Conservation (phyloP, 257 asterid genomes). For the Solanum lycopersicoides region DNA sequence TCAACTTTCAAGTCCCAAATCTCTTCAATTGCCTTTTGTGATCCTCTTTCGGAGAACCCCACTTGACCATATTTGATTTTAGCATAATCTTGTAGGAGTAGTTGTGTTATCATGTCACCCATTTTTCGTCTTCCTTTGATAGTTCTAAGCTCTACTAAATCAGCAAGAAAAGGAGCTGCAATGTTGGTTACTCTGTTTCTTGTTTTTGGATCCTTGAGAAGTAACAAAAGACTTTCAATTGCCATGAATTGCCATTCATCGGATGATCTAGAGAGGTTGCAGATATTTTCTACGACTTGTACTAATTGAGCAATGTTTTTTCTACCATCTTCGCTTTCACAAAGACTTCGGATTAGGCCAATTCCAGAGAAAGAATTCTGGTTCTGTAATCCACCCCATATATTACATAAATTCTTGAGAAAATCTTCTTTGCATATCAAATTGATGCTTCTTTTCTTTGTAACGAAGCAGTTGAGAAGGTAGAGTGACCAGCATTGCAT, state of each 20-base stretch:
- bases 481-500: conserved; percentile 21
- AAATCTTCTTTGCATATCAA: conserved; percentile 6
- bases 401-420: conserved; percentile 4
- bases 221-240: conserved; percentile 12
- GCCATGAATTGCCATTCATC: conserved; percentile 14
- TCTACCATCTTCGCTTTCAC: conserved; percentile 12
- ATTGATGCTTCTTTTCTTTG: not conserved
- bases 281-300: not conserved
- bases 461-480: conserved; percentile 17
- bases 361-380: conserved; percentile 13
- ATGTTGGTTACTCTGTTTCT: not conserved
- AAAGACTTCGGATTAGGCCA: conserved; percentile 14
- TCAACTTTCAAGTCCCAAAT: conserved; percentile 19
- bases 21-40: conserved; percentile 4
- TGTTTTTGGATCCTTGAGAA: conserved; percentile 17
- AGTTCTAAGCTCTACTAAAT: conserved; percentile 21
- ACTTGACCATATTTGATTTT: conserved; percentile 2
- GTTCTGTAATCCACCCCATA: conserved; percentile 19
- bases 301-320: conserved; percentile 4
- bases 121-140: not conserved
- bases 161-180: conserved; percentile 12
- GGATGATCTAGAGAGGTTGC: conserved; percentile 13
- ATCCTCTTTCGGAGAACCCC: not conserved
- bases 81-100: conserved; percentile 12
- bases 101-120: conserved; percentile 10